Base-by-base conservation (phyloP, 1,284 basidiomycete genomes). In the Inonotus obliquus region DNA sequence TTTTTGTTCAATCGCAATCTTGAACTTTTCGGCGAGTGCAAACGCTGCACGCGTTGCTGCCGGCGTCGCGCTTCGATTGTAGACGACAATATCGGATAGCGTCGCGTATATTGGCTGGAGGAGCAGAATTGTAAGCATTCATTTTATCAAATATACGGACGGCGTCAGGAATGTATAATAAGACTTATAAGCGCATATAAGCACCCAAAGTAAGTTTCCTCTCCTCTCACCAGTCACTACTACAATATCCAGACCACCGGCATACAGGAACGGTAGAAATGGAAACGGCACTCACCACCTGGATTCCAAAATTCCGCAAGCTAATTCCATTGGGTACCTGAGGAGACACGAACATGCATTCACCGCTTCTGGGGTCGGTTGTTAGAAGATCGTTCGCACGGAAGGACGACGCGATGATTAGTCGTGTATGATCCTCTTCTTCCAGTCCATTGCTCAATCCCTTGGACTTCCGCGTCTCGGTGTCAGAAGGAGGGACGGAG, bases 71-170 rank as follows among this genome's bases (percentile, higher is more conserved):
- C 79, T 81, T n/a, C 87, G 84, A 3, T 89, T 90, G 74, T 96
- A 96, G 53, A 96, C 77, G 64, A 96, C 85, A 64, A 97, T 84
- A 71, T 97, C 94, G 54, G 91, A 94, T 44, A 97, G 80, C 1
- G 91, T 91, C 0, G 92, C 87, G 70, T 94, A 95, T 68, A 96
- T 93, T 68, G 82, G 82, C 77, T 78, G 75, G 17, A 29, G 32
- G 4, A 27, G 47, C 10, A 32, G 25, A 47, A 35, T 45, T 39
- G 53, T 38, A 54, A 60, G 35, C 45, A 54, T 55, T 19, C 37
- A 14, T 35, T n/a, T 10, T 4, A 6, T 25, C 10, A 4, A 23
- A 49, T 37, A 13, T 39, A 23, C 52, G 19, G 23, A 35, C 3
- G 17, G 27, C 23, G n/a, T 11, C 51, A 23, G 41, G 44, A 35